Percentiles rank a stretch among this genome's conserved stretches.
These are phyloP conservation scores for Erodium texanum DNA, from an alignment of 441 rosid species.

Conservation along the genomic window DNA sequence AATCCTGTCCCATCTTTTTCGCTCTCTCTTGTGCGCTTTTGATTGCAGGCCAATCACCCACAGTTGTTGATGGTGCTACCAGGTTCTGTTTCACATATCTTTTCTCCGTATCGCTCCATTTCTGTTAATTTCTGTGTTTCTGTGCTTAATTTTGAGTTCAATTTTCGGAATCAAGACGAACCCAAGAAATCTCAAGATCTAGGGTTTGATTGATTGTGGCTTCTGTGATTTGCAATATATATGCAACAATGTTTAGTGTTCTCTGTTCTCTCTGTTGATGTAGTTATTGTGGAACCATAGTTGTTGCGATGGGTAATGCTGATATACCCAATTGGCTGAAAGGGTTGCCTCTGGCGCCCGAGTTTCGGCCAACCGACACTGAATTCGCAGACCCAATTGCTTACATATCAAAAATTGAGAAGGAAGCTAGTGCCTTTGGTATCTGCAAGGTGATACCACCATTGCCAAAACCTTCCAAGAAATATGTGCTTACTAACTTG, in stretches of 20 bases:
- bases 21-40: slow-evolving; percentile 6
- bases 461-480: slow-evolving; percentile 80
- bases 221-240: not conserved
- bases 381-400: slow-evolving; percentile 98
- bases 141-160: not conserved
- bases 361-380: slow-evolving; percentile 86
- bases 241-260: slow-evolving; percentile 17
- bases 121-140: not conserved
- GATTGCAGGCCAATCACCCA: no score
- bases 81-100: slow-evolving; percentile 3
- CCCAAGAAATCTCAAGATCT: not conserved
- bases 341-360: slow-evolving; percentile 85
- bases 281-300: slow-evolving; percentile 12
- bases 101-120: not conserved
- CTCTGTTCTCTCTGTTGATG: slow-evolving; percentile 13
- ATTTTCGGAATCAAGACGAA: not conserved
- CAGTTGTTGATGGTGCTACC: not conserved
- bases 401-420: slow-evolving; percentile 93
- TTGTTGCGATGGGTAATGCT: slow-evolving; percentile 69
- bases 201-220: not conserved
- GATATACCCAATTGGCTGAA: slow-evolving; percentile 89
- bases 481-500: slow-evolving; percentile 66
- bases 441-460: slow-evolving; percentile 98
- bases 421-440: slow-evolving; percentile 85
- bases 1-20: not conserved